A percentile compares a stretch with the other conserved stretches of the same genome.
Conservation (phyloP, 2,329 filamentous ascomycete genomes). For the Diplodia intermedia region DNA sequence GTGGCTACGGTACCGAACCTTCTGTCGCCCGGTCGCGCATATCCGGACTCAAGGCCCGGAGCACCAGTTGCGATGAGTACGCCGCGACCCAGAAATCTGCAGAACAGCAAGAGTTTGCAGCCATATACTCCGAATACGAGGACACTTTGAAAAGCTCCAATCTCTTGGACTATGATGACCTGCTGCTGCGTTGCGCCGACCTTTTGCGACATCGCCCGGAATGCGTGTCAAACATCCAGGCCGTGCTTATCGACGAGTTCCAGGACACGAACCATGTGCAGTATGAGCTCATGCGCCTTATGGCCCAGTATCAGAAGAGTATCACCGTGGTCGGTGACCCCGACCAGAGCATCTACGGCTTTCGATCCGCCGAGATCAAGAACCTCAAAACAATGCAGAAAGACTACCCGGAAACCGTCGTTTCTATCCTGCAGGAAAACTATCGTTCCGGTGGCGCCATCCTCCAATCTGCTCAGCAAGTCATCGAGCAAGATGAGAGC, state of each 20-base stretch:
- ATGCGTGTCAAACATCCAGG: conserved; percentile 88
- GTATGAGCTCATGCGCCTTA: conserved; percentile 89
- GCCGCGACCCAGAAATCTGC: conserved; percentile 51
- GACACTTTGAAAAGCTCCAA: conserved; percentile 76
- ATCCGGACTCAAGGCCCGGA: conserved; percentile 65
- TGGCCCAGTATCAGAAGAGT: conserved; percentile 73
- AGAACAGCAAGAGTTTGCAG: conserved; percentile 70
- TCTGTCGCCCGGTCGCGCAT: conserved; percentile 77
- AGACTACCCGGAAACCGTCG: conserved; percentile 78
- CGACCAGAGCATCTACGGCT: conserved; percentile 97
- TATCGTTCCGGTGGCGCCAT: conserved; percentile 92
- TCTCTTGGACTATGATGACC: conserved; percentile 91
- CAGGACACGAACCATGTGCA: conserved; percentile 97
- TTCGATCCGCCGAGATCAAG: conserved; percentile 88
- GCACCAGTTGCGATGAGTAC: conserved; percentile 56
- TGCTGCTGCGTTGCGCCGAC: conserved; percentile 82
- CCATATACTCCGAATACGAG: conserved; percentile 77
- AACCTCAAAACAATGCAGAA: conserved; percentile 81
- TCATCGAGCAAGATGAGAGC: conserved; percentile 88
- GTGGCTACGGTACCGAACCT: conserved; percentile 72
- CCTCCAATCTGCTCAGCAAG: conserved; percentile 75
- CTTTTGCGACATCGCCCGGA: conserved; percentile 74
- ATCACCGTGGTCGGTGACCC: conserved; percentile 97
- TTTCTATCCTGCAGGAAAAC: conserved; percentile 89
- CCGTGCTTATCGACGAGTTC: conserved; percentile 95